phyloP scores from a whole-genome alignment of 495 filamentous ascomycete species.

The Tuber borchii region DNA sequence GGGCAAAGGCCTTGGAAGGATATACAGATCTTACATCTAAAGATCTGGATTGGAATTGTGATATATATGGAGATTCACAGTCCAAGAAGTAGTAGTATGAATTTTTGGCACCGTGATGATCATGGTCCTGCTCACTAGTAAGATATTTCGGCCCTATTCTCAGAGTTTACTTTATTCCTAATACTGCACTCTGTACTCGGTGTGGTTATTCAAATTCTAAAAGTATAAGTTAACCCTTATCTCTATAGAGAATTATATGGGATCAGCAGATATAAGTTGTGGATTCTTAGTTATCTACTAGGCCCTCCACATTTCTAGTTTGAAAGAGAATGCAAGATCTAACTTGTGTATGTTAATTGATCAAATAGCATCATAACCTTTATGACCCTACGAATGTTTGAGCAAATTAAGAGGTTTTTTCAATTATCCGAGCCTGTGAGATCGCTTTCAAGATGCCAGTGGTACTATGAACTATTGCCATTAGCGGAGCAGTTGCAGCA shows the following conservation, averaged over 20 bases:
- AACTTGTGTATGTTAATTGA: neutral
- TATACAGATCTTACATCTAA: neutral
- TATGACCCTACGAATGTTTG: neutral
- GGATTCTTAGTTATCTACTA: no score
- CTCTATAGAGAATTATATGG: no score
- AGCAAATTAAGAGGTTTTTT: neutral
- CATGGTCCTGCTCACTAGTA: neutral
- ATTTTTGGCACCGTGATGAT: neutral
- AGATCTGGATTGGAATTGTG: conserved; percentile 6
- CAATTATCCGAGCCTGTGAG: neutral
- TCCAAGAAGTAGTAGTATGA: conserved; percentile 4
- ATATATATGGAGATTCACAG: conserved; percentile 10
- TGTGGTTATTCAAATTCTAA: no score
- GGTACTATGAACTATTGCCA: conserved; percentile 8
- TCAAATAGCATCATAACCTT: neutral
- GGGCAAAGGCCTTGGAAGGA: neutral
- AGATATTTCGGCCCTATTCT: neutral
- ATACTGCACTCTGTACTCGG: no score
- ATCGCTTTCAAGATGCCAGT: neutral
- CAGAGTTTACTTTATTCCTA: neutral
- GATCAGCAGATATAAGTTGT: no score
- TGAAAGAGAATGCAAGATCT: no score
- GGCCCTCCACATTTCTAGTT: no score
- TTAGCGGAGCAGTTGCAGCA: neutral
- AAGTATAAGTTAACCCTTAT: no score